Evolutionary conservation across 176 grass and related monocot species (phyloP).

Genomic region (sorghum (Sorghum bicolor)): DNA sequence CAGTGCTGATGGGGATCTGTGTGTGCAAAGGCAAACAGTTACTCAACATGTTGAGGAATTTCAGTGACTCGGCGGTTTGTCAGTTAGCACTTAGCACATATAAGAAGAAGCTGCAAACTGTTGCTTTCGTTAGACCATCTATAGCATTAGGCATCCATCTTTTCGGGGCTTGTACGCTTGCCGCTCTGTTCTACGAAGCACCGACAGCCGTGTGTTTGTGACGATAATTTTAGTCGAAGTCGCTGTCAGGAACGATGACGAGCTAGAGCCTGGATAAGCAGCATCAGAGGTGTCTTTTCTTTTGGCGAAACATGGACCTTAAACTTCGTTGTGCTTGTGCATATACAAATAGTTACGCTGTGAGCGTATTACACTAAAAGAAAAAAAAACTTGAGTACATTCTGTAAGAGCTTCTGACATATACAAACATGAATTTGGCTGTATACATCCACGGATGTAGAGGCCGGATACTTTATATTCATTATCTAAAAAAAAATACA

Average conservation of each 20-base stretch:
- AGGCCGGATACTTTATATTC: no score
- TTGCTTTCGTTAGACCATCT: constrained; percentile 18
- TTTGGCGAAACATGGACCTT: neutral
- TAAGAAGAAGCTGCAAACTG: neutral
- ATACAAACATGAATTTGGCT: neutral
- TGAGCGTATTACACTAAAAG: neutral
- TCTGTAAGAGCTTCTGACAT: neutral
- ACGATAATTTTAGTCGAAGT: neutral
- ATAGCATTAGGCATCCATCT: constrained; percentile 26
- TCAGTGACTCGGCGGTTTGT: neutral
- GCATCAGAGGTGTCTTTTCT: neutral
- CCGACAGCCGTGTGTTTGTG: neutral
- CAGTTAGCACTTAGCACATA: neutral
- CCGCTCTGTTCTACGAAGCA: neutral
- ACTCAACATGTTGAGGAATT: constrained; percentile 4
- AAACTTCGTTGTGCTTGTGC: neutral
- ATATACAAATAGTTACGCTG: no score
- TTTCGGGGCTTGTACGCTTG: constrained; percentile 28
- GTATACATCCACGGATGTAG: no score
- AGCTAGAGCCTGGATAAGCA: neutral
- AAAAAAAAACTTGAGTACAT: neutral
- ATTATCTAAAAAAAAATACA: no score
- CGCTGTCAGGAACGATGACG: neutral
- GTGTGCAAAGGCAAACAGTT: neutral
- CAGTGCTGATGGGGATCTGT: neutral